A percentile compares a stretch with the other conserved stretches of the same genome.
Evolutionary conservation across 169 alveolate species (phyloP).

Genomic region (Eimeria falciformis): DNA sequence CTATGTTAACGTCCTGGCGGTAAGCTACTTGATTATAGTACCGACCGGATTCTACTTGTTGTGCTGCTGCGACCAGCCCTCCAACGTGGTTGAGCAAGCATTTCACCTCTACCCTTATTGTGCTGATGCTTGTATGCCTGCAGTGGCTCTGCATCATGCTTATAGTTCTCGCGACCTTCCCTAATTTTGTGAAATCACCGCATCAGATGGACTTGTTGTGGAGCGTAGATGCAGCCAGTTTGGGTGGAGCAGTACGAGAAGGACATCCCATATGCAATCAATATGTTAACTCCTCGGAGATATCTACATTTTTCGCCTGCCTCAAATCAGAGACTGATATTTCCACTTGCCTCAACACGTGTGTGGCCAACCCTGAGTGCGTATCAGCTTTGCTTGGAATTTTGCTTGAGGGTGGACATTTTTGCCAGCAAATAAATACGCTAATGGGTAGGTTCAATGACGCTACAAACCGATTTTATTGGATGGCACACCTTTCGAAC

Average conservation of each 20-base stretch:
- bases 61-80: too few relatives aligned
- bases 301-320: neutral
- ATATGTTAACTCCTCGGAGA: neutral
- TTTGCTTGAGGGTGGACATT: neutral
- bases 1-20: conserved; percentile 49
- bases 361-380: neutral
- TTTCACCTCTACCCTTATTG: neutral
- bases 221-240: neutral
- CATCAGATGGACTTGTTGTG: conserved; percentile 31
- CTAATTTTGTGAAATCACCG: conserved; percentile 31
- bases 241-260: neutral
- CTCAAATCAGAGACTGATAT: neutral
- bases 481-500: too few relatives aligned
- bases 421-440: conserved; percentile 5
- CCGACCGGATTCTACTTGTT: too few relatives aligned
- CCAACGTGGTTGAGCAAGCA: too few relatives aligned
- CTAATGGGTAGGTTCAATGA: too few relatives aligned
- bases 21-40: too few relatives aligned
- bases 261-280: conserved; percentile 8
- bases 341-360: neutral
- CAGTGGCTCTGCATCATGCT: conserved; percentile 57
- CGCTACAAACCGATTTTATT: too few relatives aligned
- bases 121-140: neutral
- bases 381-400: neutral
- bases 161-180: conserved; percentile 60